Evolutionary conservation across 208 protist genomes (phyloP).

Genomic region (Blastocrithidia nonstop): DNA sequence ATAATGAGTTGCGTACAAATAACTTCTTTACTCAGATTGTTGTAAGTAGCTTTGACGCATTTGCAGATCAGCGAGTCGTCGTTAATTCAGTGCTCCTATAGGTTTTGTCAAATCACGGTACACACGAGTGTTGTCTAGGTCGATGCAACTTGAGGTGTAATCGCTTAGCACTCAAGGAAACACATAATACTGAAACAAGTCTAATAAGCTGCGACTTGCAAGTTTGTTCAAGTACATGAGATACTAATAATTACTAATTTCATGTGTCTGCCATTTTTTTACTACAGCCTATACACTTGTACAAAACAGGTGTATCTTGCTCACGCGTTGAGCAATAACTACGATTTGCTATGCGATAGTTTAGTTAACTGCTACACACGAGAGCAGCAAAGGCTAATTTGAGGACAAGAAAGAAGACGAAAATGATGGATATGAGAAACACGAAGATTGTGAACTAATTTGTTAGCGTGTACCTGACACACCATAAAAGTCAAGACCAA

Average conservation of each 20-base stretch:
- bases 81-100: slow-evolving; percentile 75
- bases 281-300: slow-evolving; percentile 5
- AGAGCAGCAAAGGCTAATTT: slow-evolving; percentile 10
- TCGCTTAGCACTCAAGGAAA: slow-evolving; percentile 89
- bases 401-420: too few species aligned
- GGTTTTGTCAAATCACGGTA: slow-evolving; percentile 89
- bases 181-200: slow-evolving; percentile 79
- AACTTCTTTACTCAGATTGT: slow-evolving; percentile 16
- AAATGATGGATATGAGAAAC: too few species aligned
- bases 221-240: slow-evolving; percentile 34
- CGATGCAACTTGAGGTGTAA: slow-evolving; percentile 49
- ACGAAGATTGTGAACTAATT: too few species aligned
- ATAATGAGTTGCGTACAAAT: slow-evolving; percentile 93
- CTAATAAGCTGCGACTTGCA: slow-evolving; percentile 19
- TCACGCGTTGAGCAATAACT: slow-evolving; percentile 6
- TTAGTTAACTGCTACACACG: slow-evolving; percentile 11
- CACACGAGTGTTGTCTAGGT: slow-evolving; percentile 22
- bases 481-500: slow-evolving; percentile 28
- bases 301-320: slow-evolving; percentile 6
- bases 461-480: too few species aligned
- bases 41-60: slow-evolving; percentile 18
- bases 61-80: slow-evolving; percentile 40
- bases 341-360: slow-evolving; percentile 11
- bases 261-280: slow-evolving; percentile 13
- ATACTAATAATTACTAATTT: slow-evolving; percentile 41